A percentile compares a stretch with the other conserved stretches of the same genome.
Evolutionary conservation across 2,329 filamentous ascomycete genomes (phyloP).

Genomic region (Cadophora luteo-olivacea): DNA sequence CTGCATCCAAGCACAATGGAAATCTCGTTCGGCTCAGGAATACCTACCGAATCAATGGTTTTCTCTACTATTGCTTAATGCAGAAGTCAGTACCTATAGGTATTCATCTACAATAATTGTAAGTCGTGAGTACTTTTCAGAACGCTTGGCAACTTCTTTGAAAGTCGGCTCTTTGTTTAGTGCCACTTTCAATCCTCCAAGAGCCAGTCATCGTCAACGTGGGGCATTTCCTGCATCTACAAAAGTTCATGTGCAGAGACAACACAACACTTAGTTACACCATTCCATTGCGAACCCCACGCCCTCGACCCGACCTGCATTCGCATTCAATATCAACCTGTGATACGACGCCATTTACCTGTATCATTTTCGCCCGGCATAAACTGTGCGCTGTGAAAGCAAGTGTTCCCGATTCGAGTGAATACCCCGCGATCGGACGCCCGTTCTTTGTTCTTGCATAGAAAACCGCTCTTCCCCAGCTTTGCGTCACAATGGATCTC

Average conservation of each 20-base stretch:
- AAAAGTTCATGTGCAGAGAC: conserved; percentile 15
- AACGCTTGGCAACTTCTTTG: too few species aligned
- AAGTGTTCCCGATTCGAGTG: background rate
- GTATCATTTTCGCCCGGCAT: conserved; percentile 10
- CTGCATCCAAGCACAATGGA: too few species aligned
- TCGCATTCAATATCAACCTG: conserved; percentile 5
- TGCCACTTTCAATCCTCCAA: background rate
- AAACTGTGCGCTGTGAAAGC: conserved; percentile 8
- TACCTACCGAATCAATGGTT: too few species aligned
- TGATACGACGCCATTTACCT: conserved; percentile 12
- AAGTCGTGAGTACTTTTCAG: too few species aligned
- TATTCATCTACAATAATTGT: too few species aligned
- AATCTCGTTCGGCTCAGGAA: too few species aligned
- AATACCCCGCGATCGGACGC: conserved; percentile 31
- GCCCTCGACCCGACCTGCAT: conserved; percentile 9
- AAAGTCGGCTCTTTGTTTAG: too few species aligned
- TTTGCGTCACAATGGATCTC: conserved; percentile 57
- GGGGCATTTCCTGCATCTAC: conserved; percentile 13
- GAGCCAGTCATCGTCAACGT: background rate
- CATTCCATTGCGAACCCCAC: conserved; percentile 11
- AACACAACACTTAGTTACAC: conserved; percentile 19
- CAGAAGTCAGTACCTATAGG: too few species aligned
- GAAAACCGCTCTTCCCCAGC: conserved; percentile 21
- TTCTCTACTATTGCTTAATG: too few species aligned
- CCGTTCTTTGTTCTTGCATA: conserved; percentile 22